Evolutionary conservation across 2,329 filamentous ascomycete genomes (phyloP).

Genomic region (Verticillium alfalfae): DNA sequence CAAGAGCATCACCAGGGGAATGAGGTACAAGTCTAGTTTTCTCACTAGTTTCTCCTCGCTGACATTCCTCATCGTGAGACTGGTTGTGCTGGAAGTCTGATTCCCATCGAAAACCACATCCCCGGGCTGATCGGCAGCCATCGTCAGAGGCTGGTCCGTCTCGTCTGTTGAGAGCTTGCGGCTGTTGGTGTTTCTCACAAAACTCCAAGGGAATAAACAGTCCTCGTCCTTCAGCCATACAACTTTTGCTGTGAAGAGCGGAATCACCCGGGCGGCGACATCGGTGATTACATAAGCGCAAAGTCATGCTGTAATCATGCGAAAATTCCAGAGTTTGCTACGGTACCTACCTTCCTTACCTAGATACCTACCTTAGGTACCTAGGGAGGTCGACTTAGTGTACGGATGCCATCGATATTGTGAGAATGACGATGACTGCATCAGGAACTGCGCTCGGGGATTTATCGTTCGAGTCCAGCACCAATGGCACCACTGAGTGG

Average conservation of each 20-base stretch:
- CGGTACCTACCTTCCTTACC: not conserved
- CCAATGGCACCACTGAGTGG: no score
- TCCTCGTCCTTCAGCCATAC: not conserved
- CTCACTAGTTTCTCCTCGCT: conserved; percentile 51
- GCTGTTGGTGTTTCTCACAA: not conserved
- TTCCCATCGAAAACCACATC: not conserved
- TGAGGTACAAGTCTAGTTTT: conserved; percentile 59
- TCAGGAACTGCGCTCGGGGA: no score
- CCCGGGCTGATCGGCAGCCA: not conserved
- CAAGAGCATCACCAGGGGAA: conserved; percentile 62
- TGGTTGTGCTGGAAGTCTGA: not conserved
- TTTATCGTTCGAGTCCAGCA: no score
- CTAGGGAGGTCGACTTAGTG: no score
- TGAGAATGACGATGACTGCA: no score
- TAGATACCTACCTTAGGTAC: no score
- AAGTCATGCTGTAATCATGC: not conserved
- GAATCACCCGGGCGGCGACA: not conserved
- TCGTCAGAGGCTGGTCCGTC: not conserved
- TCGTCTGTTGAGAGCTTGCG: not conserved
- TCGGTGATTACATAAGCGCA: not conserved
- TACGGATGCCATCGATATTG: no score
- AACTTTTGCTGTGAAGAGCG: not conserved
- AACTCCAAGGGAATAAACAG: not conserved
- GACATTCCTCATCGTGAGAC: not conserved
- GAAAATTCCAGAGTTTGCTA: not conserved